Conservation (phyloP, 495 filamentous ascomycete species). For the Filosporella fistucella region DNA sequence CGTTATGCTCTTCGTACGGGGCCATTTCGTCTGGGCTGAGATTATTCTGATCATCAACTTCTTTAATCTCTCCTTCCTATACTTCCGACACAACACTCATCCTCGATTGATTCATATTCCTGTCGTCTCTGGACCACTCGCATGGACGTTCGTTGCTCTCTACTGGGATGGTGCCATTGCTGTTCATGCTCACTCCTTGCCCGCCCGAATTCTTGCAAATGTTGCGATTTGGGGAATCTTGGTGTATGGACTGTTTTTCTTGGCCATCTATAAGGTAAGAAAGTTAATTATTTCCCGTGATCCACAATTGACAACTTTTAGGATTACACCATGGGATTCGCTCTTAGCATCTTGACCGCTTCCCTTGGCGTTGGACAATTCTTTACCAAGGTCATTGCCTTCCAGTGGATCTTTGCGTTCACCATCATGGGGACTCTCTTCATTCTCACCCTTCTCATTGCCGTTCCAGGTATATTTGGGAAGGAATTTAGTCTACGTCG, state of each 20-base stretch:
- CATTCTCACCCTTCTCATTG: slow-evolving; percentile 56
- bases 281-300: too few relatives aligned
- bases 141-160: slow-evolving; percentile 77
- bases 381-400: slow-evolving; percentile 59
- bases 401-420: slow-evolving; percentile 93
- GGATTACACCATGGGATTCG: slow-evolving; percentile 81
- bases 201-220: slow-evolving; percentile 75
- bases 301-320: too few relatives aligned
- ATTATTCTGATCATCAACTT: slow-evolving; percentile 74
- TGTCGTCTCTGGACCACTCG: slow-evolving; percentile 70
- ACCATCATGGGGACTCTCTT: slow-evolving; percentile 73
- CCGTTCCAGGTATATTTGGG: slow-evolving; percentile 58
- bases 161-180: slow-evolving; percentile 86
- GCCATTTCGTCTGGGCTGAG: slow-evolving; percentile 67
- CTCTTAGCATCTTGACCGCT: slow-evolving; percentile 64
- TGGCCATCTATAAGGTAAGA: slow-evolving; percentile 58
- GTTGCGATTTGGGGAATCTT: slow-evolving; percentile 79
- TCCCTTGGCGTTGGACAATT: slow-evolving; percentile 76
- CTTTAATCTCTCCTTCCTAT: slow-evolving; percentile 68
- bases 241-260: slow-evolving; percentile 66
- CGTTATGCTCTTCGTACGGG: slow-evolving; percentile 76
- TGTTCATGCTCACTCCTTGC: slow-evolving; percentile 50
- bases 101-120: slow-evolving; percentile 69
- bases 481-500: slow-evolving; percentile 33
- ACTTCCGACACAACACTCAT: slow-evolving; percentile 69